Conservation (phyloP, 352 stramenopile species). For the Pythium dissotocum region DNA sequence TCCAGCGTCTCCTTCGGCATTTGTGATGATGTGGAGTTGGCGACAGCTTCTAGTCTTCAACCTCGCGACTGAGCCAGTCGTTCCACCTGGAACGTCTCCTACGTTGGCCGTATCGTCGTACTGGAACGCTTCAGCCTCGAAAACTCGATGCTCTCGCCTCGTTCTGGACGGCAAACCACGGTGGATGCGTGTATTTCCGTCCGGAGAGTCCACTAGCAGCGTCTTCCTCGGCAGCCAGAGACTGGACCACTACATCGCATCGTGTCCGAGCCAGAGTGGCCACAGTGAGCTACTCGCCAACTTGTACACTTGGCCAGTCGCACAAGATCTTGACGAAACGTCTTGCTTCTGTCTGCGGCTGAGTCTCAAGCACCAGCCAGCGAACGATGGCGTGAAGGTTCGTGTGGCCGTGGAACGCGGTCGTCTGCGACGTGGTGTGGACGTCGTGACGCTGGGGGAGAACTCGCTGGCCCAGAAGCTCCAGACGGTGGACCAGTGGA, state of each 20-base stretch:
- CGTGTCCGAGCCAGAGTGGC: neutral
- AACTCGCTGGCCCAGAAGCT: conserved; percentile 10
- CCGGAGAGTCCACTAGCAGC: conserved; percentile 20
- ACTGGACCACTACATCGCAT: conserved; percentile 23
- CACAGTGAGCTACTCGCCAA: conserved; percentile 15
- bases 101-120: conserved; percentile 5
- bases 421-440: conserved; percentile 3
- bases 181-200: conserved; percentile 21
- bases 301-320: conserved; percentile 18
- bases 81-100: neutral
- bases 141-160: conserved; percentile 4
- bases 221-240: conserved; percentile 3
- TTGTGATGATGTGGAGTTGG: conserved; percentile 17
- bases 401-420: conserved; percentile 10
- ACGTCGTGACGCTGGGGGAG: conserved; percentile 11
- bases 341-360: conserved; percentile 14
- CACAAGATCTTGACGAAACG: neutral
- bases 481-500: conserved; percentile 14
- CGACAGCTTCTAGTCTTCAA: conserved; percentile 7
- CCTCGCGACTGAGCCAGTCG: neutral
- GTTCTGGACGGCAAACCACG: conserved; percentile 14
- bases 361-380: neutral
- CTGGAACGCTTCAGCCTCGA: conserved; percentile 11
- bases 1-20: conserved; percentile 8
- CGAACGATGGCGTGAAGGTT: neutral